Percentiles rank a stretch among this genome's conserved stretches.
phyloP scores from a whole-genome alignment of 2,329 filamentous ascomycete genomes.

The Botrytis deweyae region DNA sequence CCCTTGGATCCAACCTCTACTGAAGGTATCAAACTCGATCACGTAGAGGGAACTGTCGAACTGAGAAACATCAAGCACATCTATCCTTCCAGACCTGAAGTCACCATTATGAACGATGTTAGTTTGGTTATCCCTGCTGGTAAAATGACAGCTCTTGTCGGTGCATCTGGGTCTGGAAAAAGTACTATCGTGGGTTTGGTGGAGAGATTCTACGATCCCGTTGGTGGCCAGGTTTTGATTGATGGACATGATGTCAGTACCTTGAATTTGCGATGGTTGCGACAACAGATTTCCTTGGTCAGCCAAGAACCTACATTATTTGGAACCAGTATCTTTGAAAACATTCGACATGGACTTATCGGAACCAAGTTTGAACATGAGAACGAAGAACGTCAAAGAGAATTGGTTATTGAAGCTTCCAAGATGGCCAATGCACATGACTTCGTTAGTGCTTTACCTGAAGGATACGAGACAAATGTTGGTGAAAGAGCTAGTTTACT shows the following conservation, averaged over 20 bases:
- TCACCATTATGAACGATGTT: slow-evolving; percentile 83
- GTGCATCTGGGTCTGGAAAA: slow-evolving; percentile 91
- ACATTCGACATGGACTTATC: slow-evolving; percentile 87
- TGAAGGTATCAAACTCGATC: slow-evolving; percentile 69
- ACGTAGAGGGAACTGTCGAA: slow-evolving; percentile 75
- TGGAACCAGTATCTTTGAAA: slow-evolving; percentile 82
- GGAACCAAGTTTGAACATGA: slow-evolving; percentile 74
- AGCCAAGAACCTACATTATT: slow-evolving; percentile 93
- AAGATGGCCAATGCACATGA: slow-evolving; percentile 93
- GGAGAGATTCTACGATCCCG: slow-evolving; percentile 91
- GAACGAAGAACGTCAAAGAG: slow-evolving; percentile 63
- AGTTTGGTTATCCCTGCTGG: slow-evolving; percentile 78
- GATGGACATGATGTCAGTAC: slow-evolving; percentile 80
- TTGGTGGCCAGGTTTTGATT: slow-evolving; percentile 73
- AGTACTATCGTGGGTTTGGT: slow-evolving; percentile 91
- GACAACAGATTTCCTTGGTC: slow-evolving; percentile 88
- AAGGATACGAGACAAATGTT: slow-evolving; percentile 92
- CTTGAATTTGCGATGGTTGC: slow-evolving; percentile 85
- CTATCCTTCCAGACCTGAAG: slow-evolving; percentile 89
- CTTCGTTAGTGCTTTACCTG: slow-evolving; percentile 77
- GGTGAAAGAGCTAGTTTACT: slow-evolving; percentile 90
- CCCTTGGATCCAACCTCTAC: slow-evolving; percentile 76
- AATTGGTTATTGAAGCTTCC: slow-evolving; percentile 76
- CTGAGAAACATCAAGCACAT: slow-evolving; percentile 85
- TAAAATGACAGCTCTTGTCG: slow-evolving; percentile 90